These are phyloP conservation scores for Leptographium radiaticola DNA, from an alignment of 2,329 filamentous ascomycete genomes.

Conservation along the genomic window DNA sequence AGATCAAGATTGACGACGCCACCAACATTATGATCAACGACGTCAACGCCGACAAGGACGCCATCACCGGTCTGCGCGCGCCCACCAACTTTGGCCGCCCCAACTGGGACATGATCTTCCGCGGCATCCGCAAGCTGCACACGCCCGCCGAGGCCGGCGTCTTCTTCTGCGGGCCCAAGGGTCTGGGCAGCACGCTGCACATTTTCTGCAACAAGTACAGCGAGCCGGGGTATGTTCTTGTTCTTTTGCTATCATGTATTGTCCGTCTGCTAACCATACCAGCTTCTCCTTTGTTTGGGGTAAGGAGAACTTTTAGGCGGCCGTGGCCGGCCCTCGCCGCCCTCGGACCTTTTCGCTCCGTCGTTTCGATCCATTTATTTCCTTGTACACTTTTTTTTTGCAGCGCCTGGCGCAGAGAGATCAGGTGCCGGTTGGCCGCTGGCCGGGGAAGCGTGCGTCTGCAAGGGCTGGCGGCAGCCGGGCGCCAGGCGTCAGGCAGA, in stretches of 20 bases:
- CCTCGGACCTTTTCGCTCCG: not conserved
- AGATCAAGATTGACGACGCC: slow-evolving; percentile 74
- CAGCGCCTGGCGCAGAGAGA: too few relatives aligned
- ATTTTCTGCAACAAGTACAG: slow-evolving; percentile 83
- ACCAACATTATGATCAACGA: slow-evolving; percentile 92
- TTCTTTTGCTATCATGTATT: slow-evolving; percentile 9
- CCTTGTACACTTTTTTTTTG: not conserved
- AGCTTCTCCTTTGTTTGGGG: slow-evolving; percentile 56
- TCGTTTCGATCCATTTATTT: not conserved
- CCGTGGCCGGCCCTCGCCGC: not conserved
- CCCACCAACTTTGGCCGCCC: slow-evolving; percentile 78
- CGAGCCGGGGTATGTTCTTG: slow-evolving; percentile 54
- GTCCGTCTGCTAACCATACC: slow-evolving; percentile 14
- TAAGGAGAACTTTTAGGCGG: slow-evolving; percentile 53
- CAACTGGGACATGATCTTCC: slow-evolving; percentile 86
- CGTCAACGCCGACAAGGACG: slow-evolving; percentile 69
- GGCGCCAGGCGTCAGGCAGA: not conserved
- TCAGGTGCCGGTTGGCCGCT: not conserved
- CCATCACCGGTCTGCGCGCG: slow-evolving; percentile 69
- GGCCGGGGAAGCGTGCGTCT: not conserved
- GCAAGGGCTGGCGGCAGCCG: not conserved
- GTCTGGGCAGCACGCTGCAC: slow-evolving; percentile 61
- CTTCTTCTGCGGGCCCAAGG: slow-evolving; percentile 80
- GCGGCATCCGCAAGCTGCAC: slow-evolving; percentile 68
- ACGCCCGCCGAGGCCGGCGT: slow-evolving; percentile 60